These are phyloP conservation scores for Penicillium salamii DNA, from an alignment of 495 filamentous ascomycete genomes.

Conservation along the genomic window DNA sequence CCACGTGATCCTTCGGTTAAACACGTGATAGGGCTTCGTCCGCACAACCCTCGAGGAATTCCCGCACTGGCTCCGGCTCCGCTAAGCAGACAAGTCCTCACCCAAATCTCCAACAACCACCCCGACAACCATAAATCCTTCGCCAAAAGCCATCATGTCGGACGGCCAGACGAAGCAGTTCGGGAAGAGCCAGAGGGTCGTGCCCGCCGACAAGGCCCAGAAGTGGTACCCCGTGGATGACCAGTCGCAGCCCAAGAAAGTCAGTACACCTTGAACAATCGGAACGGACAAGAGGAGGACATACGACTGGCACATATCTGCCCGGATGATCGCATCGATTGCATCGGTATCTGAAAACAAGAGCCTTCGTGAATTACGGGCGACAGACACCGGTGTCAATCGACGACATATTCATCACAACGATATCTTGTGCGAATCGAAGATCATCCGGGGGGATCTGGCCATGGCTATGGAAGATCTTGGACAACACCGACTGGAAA, in stretches of 20 bases:
- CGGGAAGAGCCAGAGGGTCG: conserved; percentile 90
- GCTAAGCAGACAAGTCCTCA: conserved; percentile 29
- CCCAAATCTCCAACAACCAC: conserved; percentile 47
- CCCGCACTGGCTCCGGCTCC: conserved; percentile 20
- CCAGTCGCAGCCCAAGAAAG: conserved; percentile 86
- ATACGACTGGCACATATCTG: conserved; percentile 15
- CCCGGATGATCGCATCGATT: conserved; percentile 35
- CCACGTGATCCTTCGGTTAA: no score
- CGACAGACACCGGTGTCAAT: conserved; percentile 5
- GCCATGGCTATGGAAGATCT: conserved; percentile 4
- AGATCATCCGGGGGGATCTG: conserved; percentile 8
- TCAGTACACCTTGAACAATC: conserved; percentile 48
- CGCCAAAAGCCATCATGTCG: conserved; percentile 61
- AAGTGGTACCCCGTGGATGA: conserved; percentile 99
- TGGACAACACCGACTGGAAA: background rate
- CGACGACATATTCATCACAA: conserved; percentile 3
- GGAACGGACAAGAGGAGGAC: conserved; percentile 14
- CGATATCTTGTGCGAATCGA: conserved; percentile 4
- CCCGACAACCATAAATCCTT: conserved; percentile 49
- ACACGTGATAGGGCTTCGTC: conserved; percentile 25
- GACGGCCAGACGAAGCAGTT: conserved; percentile 84
- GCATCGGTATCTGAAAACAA: conserved; percentile 21
- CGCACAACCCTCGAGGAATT: conserved; percentile 12
- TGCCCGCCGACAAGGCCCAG: conserved; percentile 86
- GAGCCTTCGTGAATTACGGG: conserved; percentile 9